Evolutionary conservation across 768 basidiomycete species (phyloP).

Genomic region (Sarcodon sp.): DNA sequence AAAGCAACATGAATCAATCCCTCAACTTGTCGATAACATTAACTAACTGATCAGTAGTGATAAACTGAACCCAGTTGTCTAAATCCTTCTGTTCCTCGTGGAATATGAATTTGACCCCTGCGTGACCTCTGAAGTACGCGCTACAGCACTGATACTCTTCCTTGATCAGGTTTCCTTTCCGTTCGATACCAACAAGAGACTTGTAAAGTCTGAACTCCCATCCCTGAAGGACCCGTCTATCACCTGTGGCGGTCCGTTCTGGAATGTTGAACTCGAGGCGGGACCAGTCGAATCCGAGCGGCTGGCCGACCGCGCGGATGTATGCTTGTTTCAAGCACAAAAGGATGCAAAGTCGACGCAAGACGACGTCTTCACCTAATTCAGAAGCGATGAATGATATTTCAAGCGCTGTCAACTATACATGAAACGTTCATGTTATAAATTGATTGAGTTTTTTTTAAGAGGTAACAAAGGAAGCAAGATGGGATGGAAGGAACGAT

Average conservation of each 20-base stretch:
- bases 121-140: conserved; percentile 62
- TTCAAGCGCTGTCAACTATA: conserved; percentile 38
- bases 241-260: conserved; percentile 46
- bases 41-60: conserved; percentile 72
- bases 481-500: not conserved
- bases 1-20: conserved; percentile 23
- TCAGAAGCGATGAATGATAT: conserved; percentile 36
- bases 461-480: not conserved
- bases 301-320: conserved; percentile 75
- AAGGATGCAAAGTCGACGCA: conserved; percentile 66
- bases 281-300: conserved; percentile 68
- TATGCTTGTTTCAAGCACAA: conserved; percentile 75
- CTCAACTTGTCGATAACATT: conserved; percentile 66
- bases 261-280: conserved; percentile 75
- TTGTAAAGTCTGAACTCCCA: conserved; percentile 85
- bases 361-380: conserved; percentile 46
- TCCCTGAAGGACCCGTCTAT: conserved; percentile 55
- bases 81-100: conserved; percentile 53
- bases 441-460: no score
- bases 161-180: conserved; percentile 38
- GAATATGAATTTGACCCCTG: conserved; percentile 60
- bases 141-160: conserved; percentile 69
- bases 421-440: conserved; percentile 7
- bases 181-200: conserved; percentile 56
- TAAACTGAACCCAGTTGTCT: conserved; percentile 75